Conservation (phyloP, 2,329 filamentous ascomycete genomes). For the Hypocrella siamensis region DNA sequence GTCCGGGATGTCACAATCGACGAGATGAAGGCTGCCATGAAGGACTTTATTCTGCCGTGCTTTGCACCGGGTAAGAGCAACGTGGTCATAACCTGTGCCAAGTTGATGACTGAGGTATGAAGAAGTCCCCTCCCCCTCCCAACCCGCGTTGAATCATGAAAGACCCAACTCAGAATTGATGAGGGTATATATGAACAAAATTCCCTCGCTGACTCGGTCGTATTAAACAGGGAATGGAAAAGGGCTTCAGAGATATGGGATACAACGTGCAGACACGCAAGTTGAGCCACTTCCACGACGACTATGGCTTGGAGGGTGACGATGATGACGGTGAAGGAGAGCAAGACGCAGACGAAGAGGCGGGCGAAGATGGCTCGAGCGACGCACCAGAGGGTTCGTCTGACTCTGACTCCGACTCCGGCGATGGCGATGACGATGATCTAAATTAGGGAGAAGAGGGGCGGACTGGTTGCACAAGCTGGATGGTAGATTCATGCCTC, state of each 20-base stretch:
- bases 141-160: too few species aligned
- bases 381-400: conserved; percentile 3
- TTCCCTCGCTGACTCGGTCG: too few species aligned
- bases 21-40: conserved; percentile 61
- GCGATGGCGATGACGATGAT: conserved; percentile 1
- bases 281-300: conserved; percentile 71
- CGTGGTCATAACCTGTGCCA: conserved; percentile 75
- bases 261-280: conserved; percentile 65
- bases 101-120: conserved; percentile 68
- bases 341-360: conserved; percentile 28
- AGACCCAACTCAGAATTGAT: too few species aligned
- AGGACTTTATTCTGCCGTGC: conserved; percentile 58
- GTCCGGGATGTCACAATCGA: conserved; percentile 63
- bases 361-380: conserved; percentile 14
- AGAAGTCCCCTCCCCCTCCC: too few species aligned
- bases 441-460: not conserved
- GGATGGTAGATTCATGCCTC: too few species aligned
- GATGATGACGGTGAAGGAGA: conserved; percentile 40
- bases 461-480: too few species aligned
- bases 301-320: conserved; percentile 65
- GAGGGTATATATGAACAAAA: too few species aligned
- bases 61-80: conserved; percentile 73
- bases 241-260: conserved; percentile 56
- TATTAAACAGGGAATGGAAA: conserved; percentile 33
- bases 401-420: too few species aligned